Percentiles rank a stretch among this genome's conserved stretches.
Conservation (phyloP, 2,329 filamentous ascomycete species). For the Diaporthe batatas region DNA sequence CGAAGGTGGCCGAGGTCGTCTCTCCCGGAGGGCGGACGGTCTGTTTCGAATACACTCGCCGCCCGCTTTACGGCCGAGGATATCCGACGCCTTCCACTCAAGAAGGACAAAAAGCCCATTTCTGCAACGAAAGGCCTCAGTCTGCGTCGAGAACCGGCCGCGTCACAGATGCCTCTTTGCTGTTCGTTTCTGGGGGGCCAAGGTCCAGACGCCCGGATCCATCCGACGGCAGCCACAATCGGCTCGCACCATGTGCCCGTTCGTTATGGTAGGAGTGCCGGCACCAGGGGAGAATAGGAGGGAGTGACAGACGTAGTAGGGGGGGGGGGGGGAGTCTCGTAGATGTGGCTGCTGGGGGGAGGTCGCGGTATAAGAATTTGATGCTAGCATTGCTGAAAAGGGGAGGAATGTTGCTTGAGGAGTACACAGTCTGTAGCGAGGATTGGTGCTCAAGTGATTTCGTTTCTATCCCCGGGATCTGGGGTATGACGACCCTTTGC, state of each 20-base stretch:
- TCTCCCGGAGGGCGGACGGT: not conserved
- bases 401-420: not conserved
- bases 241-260: slow-evolving; percentile 50
- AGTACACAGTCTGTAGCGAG: not conserved
- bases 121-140: too few species aligned
- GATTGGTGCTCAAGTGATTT: not conserved
- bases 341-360: not conserved
- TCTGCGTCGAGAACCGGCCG: too few species aligned
- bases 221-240: slow-evolving; percentile 49
- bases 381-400: not conserved
- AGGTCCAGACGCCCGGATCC: too few species aligned
- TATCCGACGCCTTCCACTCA: too few species aligned
- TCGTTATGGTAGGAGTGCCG: slow-evolving; percentile 48
- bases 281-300: slow-evolving; percentile 47
- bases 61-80: too few species aligned
- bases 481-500: not conserved
- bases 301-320: slow-evolving; percentile 26
- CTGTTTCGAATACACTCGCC: too few species aligned
- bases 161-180: not conserved
- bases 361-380: not conserved
- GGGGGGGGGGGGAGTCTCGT: too few species aligned
- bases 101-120: too few species aligned
- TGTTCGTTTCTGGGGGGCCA: not conserved
- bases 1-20: not conserved
- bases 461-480: not conserved